These are phyloP conservation scores for Calocera cornea DNA, from an alignment of 768 basidiomycete genomes.

Conservation along the genomic window DNA sequence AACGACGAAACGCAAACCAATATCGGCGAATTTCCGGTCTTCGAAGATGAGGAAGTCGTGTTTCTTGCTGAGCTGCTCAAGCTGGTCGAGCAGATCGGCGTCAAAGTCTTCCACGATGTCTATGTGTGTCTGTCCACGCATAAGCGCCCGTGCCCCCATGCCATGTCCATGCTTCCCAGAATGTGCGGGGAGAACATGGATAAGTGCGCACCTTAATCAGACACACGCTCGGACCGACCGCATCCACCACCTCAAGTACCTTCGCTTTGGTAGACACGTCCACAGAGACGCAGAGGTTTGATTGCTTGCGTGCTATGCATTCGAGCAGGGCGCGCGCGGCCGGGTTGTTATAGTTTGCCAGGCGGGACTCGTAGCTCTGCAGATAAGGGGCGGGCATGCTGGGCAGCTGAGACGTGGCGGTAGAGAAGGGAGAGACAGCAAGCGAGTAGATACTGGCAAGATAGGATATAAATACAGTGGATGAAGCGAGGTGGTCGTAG, in stretches of 20 bases:
- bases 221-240: constrained; percentile 80
- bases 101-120: constrained; percentile 93
- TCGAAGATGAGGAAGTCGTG: constrained; percentile 96
- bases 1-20: no score
- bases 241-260: constrained; percentile 73
- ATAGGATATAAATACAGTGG: no score
- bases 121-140: constrained; percentile 68
- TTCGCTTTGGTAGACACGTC: constrained; percentile 74
- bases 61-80: constrained; percentile 57
- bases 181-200: not conserved
- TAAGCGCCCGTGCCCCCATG: not conserved
- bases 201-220: constrained; percentile 62
- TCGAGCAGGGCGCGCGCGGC: constrained; percentile 66
- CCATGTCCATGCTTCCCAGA: not conserved
- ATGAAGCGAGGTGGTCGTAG: no score
- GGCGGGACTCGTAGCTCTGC: constrained; percentile 49
- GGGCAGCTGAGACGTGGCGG: not conserved
- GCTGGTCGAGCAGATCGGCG: constrained; percentile 46
- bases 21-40: constrained; percentile 98
- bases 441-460: no score
- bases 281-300: constrained; percentile 90
- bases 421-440: not conserved
- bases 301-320: constrained; percentile 71
- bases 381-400: not conserved
- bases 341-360: constrained; percentile 47